Evolutionary conservation across 2,329 filamentous ascomycete species (phyloP).

Genomic region (Cercospora sp.): DNA sequence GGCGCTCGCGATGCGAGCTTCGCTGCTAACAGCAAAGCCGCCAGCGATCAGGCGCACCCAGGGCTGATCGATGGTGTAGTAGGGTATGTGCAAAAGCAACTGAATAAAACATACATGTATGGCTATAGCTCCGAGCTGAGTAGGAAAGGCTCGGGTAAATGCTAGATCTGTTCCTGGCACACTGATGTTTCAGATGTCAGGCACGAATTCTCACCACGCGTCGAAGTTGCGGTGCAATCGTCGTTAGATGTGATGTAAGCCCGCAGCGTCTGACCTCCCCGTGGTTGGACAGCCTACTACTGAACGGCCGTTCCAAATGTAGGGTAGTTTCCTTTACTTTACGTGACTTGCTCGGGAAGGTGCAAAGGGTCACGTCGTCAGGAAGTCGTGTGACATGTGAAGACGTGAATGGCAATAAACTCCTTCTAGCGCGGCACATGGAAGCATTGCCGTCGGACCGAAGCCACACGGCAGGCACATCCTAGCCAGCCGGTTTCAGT

Average conservation of each 20-base stretch:
- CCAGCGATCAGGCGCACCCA: neutral
- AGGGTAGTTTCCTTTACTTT: neutral
- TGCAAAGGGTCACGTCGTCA: neutral
- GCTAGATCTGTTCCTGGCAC: neutral
- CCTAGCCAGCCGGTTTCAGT: conserved; percentile 15
- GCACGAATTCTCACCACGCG: conserved; percentile 3
- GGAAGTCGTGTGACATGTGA: neutral
- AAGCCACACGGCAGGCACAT: conserved; percentile 14
- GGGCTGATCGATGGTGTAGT: neutral
- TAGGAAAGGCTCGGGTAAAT: neutral
- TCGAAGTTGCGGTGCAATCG: neutral
- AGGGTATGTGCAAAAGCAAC: neutral
- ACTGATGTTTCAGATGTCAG: conserved; percentile 11
- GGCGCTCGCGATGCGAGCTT: neutral
- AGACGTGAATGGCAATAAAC: neutral
- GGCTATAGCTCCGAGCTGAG: neutral
- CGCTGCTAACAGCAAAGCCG: neutral
- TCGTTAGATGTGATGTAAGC: neutral
- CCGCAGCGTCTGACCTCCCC: neutral
- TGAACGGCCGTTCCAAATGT: neutral
- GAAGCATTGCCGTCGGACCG: conserved; percentile 16
- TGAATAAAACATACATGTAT: neutral
- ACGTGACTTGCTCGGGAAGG: neutral
- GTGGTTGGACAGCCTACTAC: neutral
- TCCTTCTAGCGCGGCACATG: conserved; percentile 19